Evolutionary conservation across 495 filamentous ascomycete genomes (phyloP).

Genomic region (Aspergillus diversus): DNA sequence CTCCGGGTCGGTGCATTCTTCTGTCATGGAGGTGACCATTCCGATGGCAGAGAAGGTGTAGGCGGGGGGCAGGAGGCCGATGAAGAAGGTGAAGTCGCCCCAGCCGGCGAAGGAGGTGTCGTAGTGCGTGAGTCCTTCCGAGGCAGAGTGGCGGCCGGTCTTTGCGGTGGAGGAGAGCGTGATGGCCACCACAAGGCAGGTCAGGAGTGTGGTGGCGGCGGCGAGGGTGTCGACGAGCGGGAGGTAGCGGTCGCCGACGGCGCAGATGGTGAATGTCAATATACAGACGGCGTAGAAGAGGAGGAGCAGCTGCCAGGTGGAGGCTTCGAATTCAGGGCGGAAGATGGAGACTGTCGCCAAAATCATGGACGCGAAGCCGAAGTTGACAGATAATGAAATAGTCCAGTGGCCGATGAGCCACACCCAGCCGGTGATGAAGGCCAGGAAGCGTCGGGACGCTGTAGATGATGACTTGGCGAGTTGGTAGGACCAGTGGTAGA

Average conservation of each 20-base stretch:
- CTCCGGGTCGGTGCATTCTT: constrained; percentile 49
- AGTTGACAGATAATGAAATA: constrained; percentile 69
- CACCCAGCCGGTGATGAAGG: constrained; percentile 70
- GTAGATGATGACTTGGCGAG: constrained; percentile 21
- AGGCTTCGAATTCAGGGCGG: constrained; percentile 56
- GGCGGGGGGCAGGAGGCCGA: constrained; percentile 54
- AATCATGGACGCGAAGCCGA: constrained; percentile 61
- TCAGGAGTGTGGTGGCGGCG: constrained; percentile 42
- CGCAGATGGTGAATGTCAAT: constrained; percentile 56
- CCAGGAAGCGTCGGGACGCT: constrained; percentile 31
- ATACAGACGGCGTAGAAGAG: constrained; percentile 62
- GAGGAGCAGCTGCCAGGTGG: constrained; percentile 61
- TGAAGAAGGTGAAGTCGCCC: constrained; percentile 54
- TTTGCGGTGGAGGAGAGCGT: constrained; percentile 45
- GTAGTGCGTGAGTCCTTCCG: constrained; percentile 48
- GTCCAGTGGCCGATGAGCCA: constrained; percentile 72
- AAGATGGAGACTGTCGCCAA: constrained; percentile 55
- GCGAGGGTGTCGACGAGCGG: constrained; percentile 55
- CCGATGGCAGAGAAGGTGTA: constrained; percentile 56
- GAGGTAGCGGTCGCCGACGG: constrained; percentile 58
- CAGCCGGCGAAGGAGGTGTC: constrained; percentile 53
- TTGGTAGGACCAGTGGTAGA: constrained; percentile 56
- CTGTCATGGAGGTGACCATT: constrained; percentile 57
- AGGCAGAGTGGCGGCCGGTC: constrained; percentile 44
- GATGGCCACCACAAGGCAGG: constrained; percentile 43